These are phyloP conservation scores for Cladophialophora psammophila DNA, from an alignment of 2,329 filamentous ascomycete species.

Conservation along the genomic window DNA sequence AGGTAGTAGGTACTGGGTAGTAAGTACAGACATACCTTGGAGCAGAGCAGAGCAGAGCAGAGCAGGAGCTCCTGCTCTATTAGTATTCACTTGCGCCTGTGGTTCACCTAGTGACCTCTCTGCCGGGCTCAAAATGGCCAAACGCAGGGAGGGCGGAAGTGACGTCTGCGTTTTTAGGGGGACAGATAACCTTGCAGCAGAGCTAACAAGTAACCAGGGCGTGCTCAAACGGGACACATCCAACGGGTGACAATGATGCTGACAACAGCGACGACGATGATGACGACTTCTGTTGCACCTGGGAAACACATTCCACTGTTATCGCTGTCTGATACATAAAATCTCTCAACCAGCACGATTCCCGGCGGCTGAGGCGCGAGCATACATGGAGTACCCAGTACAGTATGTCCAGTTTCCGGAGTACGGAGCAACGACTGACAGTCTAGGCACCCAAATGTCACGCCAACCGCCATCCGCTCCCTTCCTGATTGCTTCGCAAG, in stretches of 20 bases:
- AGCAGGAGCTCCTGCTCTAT: slow-evolving; percentile 5
- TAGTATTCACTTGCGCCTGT: background rate
- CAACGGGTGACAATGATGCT: background rate
- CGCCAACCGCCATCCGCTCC: no score
- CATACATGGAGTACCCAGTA: no score
- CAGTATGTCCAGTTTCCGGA: no score
- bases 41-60: no score
- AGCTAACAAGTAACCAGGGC: background rate
- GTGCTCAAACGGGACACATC: background rate
- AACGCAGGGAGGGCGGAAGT: background rate
- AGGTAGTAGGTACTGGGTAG: no score
- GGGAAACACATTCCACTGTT: no score
- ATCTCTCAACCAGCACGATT: no score
- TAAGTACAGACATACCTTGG: background rate
- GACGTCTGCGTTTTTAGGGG: slow-evolving; percentile 5
- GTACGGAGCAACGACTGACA: no score
- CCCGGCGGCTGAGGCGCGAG: no score
- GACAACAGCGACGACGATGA: background rate
- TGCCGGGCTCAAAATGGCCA: background rate
- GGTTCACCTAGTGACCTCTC: no score
- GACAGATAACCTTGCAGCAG: slow-evolving; percentile 27
- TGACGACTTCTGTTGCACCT: background rate
- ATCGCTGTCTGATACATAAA: no score
- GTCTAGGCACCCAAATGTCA: no score
- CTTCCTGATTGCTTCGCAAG: background rate